A percentile compares a stretch with the other conserved stretches of the same genome.
These are phyloP conservation scores for Neurospora hispaniola DNA, from an alignment of 495 filamentous ascomycete genomes.

Conservation along the genomic window DNA sequence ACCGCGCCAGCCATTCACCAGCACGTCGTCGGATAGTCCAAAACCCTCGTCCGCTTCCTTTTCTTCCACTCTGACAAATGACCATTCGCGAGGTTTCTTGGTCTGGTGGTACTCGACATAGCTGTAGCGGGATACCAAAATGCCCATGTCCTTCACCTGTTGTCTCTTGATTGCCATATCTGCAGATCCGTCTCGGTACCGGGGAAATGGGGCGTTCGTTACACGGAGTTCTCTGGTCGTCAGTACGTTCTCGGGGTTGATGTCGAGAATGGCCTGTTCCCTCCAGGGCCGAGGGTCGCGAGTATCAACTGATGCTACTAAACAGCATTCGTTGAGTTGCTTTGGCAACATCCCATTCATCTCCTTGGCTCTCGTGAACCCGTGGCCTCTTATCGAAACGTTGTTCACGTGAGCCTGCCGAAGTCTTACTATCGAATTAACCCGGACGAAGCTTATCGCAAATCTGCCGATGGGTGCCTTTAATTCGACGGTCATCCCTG, in stretches of 20 bases:
- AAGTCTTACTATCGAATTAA: background rate
- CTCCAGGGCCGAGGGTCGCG: constrained; percentile 27
- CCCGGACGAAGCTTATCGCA: constrained; percentile 3
- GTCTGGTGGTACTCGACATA: constrained; percentile 16
- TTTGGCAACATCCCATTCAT: background rate
- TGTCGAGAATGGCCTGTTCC: constrained; percentile 35
- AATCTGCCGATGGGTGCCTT: background rate
- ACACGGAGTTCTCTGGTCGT: constrained; percentile 32
- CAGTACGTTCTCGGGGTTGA: constrained; percentile 25
- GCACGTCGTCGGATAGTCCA: background rate
- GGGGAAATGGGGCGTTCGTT: constrained; percentile 43
- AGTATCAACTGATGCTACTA: constrained; percentile 36
- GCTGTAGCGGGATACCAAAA: constrained; percentile 31
- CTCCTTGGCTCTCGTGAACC: background rate
- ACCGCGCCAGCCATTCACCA: constrained; percentile 29
- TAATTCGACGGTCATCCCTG: constrained; percentile 1
- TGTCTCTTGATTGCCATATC: background rate
- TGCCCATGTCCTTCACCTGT: constrained; percentile 15
- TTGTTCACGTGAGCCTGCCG: background rate
- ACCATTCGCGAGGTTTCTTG: constrained; percentile 22
- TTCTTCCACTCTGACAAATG: constrained; percentile 14
- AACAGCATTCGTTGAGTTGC: constrained; percentile 29
- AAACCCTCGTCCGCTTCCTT: constrained; percentile 12
- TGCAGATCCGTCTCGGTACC: constrained; percentile 13
- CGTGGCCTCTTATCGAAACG: constrained; percentile 3